Base-by-base conservation (phyloP, 306 rosid species). In the Lablab purpureus region DNA sequence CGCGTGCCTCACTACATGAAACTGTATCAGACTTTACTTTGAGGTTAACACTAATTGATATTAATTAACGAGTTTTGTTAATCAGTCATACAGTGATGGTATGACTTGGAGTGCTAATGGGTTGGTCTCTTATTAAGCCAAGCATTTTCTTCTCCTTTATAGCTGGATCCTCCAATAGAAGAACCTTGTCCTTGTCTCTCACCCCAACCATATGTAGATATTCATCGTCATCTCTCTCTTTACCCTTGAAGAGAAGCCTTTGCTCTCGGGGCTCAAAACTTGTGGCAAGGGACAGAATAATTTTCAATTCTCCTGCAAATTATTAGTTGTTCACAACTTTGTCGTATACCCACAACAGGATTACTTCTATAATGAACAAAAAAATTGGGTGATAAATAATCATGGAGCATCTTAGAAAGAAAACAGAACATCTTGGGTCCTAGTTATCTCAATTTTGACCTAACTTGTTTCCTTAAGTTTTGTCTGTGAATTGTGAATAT, bases 141-240 rank as follows among this genome's bases (percentile, higher is more conserved):
- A 85, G 90, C 12, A 84, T 87, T 88, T 88, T 91, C 84, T 82
- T 83, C 72, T 89, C 97, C 72, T 88, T 91, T 34, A 87, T 83
- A 2, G 91, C 97, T 75, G 98, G 98, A 79, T 93, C 98, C 81
- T 93, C 82, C 4, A 93, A 84, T 67, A 93, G 66, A 37, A 93
- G 87, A 77, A 91, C 94, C 63, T 93, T 93, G 91, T 93, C 94
- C 78, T 88, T 93, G 85, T 91, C 88, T 82, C 89, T 83, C 10
- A 93, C 93, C 7, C 98, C 98, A 73, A 87, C 98, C 98, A 93
- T 93, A 84, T 93, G 98, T 18, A 93, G 78, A 65, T 83, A 84
- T 65, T 93, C 98, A 46, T 77, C 49, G 43, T 91, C 93, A n/a
- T 88, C 97, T 77, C 92, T 93, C 85, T 93, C 94, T 85, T 88